A percentile compares a stretch with the other conserved stretches of the same genome.
These are phyloP conservation scores for Suillus hirtellus DNA, from an alignment of 768 basidiomycete species.

Conservation along the genomic window DNA sequence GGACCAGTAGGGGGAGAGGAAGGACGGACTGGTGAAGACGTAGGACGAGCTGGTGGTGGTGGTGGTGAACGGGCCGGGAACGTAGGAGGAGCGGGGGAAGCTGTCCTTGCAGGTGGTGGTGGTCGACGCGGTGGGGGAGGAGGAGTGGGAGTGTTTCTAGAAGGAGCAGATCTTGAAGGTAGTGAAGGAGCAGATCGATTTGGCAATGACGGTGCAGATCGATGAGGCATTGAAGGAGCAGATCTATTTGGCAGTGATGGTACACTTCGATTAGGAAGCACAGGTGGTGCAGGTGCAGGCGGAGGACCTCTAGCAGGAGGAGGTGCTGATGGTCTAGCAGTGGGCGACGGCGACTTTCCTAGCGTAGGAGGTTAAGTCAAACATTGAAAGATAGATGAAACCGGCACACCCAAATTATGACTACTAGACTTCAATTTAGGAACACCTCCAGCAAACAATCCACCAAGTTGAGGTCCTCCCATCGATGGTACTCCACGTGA, in stretches of 20 bases:
- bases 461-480: slow-evolving; percentile 75
- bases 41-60: slow-evolving; percentile 17
- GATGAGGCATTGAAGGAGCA: slow-evolving; percentile 22
- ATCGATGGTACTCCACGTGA: slow-evolving; percentile 22
- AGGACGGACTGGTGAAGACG: slow-evolving; percentile 25
- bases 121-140: slow-evolving; percentile 41
- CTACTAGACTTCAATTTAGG: slow-evolving; percentile 77
- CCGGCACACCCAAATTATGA: slow-evolving; percentile 47
- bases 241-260: slow-evolving; percentile 27
- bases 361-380: slow-evolving; percentile 46
- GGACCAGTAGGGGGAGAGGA: slow-evolving; percentile 28
- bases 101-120: slow-evolving; percentile 7
- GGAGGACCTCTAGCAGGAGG: slow-evolving; percentile 33
- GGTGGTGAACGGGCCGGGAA: slow-evolving; percentile 33
- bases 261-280: slow-evolving; percentile 35
- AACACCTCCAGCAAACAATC: slow-evolving; percentile 88
- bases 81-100: slow-evolving; percentile 30
- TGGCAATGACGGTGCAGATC: slow-evolving; percentile 31
- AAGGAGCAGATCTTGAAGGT: slow-evolving; percentile 45
- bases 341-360: slow-evolving; percentile 58
- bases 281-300: slow-evolving; percentile 38
- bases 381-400: slow-evolving; percentile 17
- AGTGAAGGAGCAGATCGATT: slow-evolving; percentile 33
- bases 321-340: slow-evolving; percentile 11
- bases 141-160: slow-evolving; percentile 43